Conservation (phyloP, 2,329 filamentous ascomycete species). For the Stagonosporopsis vannaccii region DNA sequence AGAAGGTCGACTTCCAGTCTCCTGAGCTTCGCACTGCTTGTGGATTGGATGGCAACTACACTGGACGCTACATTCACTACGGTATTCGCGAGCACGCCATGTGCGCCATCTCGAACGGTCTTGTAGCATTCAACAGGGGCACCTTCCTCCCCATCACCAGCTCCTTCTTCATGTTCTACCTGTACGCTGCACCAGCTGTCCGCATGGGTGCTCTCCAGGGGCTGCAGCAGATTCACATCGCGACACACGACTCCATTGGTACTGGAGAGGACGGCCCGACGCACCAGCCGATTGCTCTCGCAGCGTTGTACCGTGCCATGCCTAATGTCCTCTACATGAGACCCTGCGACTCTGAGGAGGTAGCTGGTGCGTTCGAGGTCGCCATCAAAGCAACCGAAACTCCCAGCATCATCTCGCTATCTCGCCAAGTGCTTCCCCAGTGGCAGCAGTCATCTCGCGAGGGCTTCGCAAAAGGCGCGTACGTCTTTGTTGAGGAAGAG, state of each 20-base stretch:
- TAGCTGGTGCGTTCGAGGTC: slow-evolving; percentile 60
- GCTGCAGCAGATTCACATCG: slow-evolving; percentile 64
- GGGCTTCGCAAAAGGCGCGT: slow-evolving; percentile 55
- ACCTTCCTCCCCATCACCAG: slow-evolving; percentile 65
- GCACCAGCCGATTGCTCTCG: slow-evolving; percentile 66
- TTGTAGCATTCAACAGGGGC: slow-evolving; percentile 55
- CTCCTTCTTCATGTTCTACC: slow-evolving; percentile 65
- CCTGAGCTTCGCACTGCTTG: slow-evolving; percentile 44
- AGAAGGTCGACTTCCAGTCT: slow-evolving; percentile 58
- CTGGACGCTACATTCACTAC: slow-evolving; percentile 58
- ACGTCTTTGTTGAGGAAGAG: slow-evolving; percentile 54
- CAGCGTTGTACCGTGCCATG: slow-evolving; percentile 66
- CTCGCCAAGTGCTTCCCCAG: slow-evolving; percentile 54
- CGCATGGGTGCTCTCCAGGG: slow-evolving; percentile 65
- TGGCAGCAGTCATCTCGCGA: slow-evolving; percentile 52
- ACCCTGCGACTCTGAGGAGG: slow-evolving; percentile 65
- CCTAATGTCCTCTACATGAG: slow-evolving; percentile 68
- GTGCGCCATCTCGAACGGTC: slow-evolving; percentile 56
- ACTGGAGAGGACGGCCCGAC: slow-evolving; percentile 68
- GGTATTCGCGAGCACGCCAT: slow-evolving; percentile 46
- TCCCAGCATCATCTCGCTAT: slow-evolving; percentile 59
- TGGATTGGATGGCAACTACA: slow-evolving; percentile 62
- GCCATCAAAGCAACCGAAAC: slow-evolving; percentile 54
- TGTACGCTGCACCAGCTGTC: slow-evolving; percentile 63
- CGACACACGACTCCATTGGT: slow-evolving; percentile 66